phyloP scores from a whole-genome alignment of 106 monocot genomes.

The Vanilla planifolia region DNA sequence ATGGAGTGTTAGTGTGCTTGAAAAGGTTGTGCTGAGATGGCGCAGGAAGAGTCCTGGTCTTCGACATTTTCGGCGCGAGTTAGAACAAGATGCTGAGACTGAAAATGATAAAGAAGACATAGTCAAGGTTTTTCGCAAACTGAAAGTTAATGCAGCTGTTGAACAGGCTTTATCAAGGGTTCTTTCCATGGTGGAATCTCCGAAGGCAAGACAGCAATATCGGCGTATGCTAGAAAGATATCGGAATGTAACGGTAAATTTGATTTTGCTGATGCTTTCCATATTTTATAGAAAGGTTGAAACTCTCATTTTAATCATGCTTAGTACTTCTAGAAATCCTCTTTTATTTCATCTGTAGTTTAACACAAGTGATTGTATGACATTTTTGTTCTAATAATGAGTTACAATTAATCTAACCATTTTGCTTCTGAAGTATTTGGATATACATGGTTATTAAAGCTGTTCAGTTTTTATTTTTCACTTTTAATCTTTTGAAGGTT shows the following conservation, averaged over 20 bases:
- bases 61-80: conserved; percentile 53
- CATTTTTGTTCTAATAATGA: too few relatives aligned
- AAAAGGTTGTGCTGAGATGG: conserved; percentile 81
- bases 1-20: conserved; percentile 60
- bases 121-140: conserved; percentile 46
- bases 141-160: conserved; percentile 52
- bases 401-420: too few relatives aligned
- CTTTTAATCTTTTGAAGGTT: too few relatives aligned
- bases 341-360: too few relatives aligned
- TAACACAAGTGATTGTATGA: too few relatives aligned
- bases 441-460: too few relatives aligned
- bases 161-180: conserved; percentile 60
- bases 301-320: too few relatives aligned
- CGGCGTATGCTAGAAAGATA: conserved; percentile 64
- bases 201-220: conserved; percentile 58
- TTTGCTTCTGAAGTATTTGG: too few relatives aligned
- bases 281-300: too few relatives aligned
- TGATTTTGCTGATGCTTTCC: too few relatives aligned
- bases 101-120: conserved; percentile 48
- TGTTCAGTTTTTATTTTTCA: too few relatives aligned
- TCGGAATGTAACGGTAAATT: conserved; percentile 44
- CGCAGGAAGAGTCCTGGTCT: conserved; percentile 66
- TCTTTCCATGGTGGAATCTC: conserved; percentile 41
- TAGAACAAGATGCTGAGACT: conserved; percentile 21
- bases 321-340: too few relatives aligned